These are phyloP conservation scores for Myxozyma vanderwaltii DNA, from an alignment of 805 yeast genomes.

Conservation along the genomic window DNA sequence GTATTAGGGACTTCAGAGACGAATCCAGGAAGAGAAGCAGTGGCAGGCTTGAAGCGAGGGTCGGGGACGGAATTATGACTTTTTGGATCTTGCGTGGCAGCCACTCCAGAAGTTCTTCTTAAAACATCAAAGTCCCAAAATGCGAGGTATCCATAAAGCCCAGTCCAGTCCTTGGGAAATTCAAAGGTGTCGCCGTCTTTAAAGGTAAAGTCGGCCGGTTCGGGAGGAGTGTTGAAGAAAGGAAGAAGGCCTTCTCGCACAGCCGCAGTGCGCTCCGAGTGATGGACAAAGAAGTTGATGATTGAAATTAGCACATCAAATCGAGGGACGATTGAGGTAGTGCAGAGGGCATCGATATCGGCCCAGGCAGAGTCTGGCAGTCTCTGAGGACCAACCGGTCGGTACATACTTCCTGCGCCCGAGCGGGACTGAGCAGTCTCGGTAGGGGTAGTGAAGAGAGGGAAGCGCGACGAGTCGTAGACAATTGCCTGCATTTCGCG, in stretches of 20 bases:
- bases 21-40: slow-evolving; percentile 10
- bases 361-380: slow-evolving; percentile 30
- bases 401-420: slow-evolving; percentile 11
- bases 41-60: slow-evolving; percentile 20
- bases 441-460: slow-evolving; percentile 23
- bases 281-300: slow-evolving; percentile 24
- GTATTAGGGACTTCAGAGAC: not conserved
- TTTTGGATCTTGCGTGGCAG: not conserved
- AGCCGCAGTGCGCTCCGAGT: slow-evolving; percentile 16
- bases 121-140: slow-evolving; percentile 33
- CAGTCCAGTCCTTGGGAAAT: slow-evolving; percentile 32
- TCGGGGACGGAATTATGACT: slow-evolving; percentile 2
- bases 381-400: slow-evolving; percentile 13
- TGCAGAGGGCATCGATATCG: slow-evolving; percentile 6
- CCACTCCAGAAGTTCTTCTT: slow-evolving; percentile 22
- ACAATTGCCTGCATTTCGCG: slow-evolving; percentile 31
- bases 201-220: slow-evolving; percentile 18
- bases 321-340: slow-evolving; percentile 19
- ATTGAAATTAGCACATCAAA: slow-evolving; percentile 27
- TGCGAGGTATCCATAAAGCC: slow-evolving; percentile 26
- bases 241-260: slow-evolving; percentile 30
- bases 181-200: slow-evolving; percentile 15
- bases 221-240: slow-evolving; percentile 31
- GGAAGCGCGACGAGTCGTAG: slow-evolving; percentile 31
- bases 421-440: slow-evolving; percentile 3